phyloP scores from a whole-genome alignment of 2,329 filamentous ascomycete genomes.

The Cercospora sp. region DNA sequence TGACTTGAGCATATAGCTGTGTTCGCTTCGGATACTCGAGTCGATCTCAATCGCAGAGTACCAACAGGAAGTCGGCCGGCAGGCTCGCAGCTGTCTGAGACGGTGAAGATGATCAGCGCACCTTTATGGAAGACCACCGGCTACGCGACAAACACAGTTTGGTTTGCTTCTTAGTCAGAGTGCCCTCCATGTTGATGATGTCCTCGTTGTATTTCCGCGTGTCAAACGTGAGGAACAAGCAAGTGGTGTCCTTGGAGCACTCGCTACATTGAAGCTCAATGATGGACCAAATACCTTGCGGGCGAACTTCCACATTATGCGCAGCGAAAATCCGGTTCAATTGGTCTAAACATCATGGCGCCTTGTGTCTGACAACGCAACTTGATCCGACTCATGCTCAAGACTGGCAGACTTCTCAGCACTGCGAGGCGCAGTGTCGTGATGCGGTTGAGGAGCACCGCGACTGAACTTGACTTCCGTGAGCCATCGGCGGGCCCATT shows the following conservation, averaged over 20 bases:
- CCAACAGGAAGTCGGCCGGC: not conserved
- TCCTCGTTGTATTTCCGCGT: not conserved
- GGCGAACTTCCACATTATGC: not conserved
- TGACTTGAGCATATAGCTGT: not conserved
- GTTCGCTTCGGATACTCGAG: not conserved
- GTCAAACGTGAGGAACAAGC: not conserved
- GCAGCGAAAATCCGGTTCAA: not conserved
- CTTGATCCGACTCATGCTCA: not conserved
- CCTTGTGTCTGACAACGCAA: not conserved
- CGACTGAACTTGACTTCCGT: constrained; percentile 48
- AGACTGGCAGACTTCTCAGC: not conserved
- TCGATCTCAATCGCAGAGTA: not conserved
- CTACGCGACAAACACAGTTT: not conserved
- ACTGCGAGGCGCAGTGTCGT: not conserved
- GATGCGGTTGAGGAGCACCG: not conserved
- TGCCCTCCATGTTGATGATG: not conserved
- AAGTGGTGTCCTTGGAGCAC: not conserved
- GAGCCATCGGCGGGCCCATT: constrained; percentile 43
- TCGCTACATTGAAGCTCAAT: too few species aligned
- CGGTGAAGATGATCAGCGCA: not conserved
- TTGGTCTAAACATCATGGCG: not conserved
- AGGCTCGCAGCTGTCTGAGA: not conserved
- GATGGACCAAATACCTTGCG: not conserved
- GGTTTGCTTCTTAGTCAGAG: not conserved
- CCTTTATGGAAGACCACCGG: not conserved